Conservation (phyloP, 164 flowering plant species). For the Umbilicus rupestris region DNA sequence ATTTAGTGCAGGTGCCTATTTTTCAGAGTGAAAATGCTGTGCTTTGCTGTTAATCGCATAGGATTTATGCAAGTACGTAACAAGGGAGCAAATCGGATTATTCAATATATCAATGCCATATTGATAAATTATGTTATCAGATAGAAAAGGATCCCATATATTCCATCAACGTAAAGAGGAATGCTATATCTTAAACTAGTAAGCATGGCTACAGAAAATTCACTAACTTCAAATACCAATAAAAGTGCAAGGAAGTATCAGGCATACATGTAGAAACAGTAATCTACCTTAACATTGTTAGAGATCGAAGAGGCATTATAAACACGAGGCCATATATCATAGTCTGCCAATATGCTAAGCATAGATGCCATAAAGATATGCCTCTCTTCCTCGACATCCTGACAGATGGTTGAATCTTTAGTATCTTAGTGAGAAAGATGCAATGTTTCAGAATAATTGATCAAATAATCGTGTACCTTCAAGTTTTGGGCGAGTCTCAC, state of each 20-base stretch:
- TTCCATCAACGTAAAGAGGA: not conserved
- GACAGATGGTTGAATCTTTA: constrained; percentile 12
- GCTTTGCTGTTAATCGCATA: not conserved
- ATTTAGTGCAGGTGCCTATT: not conserved
- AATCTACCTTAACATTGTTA: constrained; percentile 48
- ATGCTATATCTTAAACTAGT: not conserved
- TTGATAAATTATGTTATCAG: no score
- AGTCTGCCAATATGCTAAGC: constrained; percentile 65
- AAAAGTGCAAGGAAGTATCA: not conserved
- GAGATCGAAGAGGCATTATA: constrained; percentile 60
- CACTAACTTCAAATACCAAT: not conserved
- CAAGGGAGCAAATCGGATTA: not conserved
- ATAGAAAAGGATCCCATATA: not conserved
- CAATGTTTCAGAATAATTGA: not conserved
- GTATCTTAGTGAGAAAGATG: not conserved
- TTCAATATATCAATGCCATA: not conserved
- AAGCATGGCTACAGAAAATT: not conserved
- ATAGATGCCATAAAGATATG: constrained; percentile 64
- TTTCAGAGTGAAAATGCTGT: not conserved
- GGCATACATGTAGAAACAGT: not conserved
- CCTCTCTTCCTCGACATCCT: constrained; percentile 79
- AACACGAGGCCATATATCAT: constrained; percentile 60
- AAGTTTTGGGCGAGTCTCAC: constrained; percentile 52
- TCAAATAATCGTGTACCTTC: constrained; percentile 36
- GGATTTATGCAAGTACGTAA: no score